phyloP scores from a whole-genome alignment of 2,329 filamentous ascomycete species.

The Blastomyces parvus region DNA sequence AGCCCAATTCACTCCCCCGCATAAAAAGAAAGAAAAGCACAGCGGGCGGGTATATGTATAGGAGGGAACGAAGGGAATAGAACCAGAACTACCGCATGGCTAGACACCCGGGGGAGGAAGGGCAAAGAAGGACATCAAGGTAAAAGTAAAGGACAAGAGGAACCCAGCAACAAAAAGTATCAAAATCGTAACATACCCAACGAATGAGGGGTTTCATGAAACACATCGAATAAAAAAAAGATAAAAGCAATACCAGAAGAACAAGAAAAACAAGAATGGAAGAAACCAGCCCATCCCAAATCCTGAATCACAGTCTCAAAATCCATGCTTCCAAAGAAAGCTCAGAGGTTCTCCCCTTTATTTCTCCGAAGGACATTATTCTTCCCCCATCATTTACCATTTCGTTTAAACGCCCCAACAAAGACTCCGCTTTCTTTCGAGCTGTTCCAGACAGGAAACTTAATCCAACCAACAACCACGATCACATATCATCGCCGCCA shows the following conservation, averaged over 20 bases:
- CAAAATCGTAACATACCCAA: background rate
- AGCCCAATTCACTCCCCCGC: conserved; percentile 1
- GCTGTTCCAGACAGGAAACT: background rate
- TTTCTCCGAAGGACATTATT: background rate
- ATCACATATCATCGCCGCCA: background rate
- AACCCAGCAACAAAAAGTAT: background rate
- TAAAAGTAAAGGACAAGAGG: background rate
- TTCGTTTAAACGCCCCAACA: background rate
- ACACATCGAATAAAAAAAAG: no score
- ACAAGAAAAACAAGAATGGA: background rate
- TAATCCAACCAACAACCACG: background rate
- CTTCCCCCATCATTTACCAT: background rate
- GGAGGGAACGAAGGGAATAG: conserved; percentile 22
- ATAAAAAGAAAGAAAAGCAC: conserved; percentile 6
- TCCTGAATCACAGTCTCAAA: background rate
- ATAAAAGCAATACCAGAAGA: background rate
- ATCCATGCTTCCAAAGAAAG: background rate
- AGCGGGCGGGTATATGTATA: background rate
- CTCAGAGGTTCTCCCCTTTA: background rate
- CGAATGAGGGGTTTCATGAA: background rate
- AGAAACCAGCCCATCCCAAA: background rate
- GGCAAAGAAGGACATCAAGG: background rate
- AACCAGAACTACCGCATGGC: background rate
- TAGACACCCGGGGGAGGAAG: background rate
- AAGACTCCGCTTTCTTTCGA: background rate